Percentiles rank a stretch among this genome's conserved stretches.
Evolutionary conservation across 179 eudicot species (phyloP).

Genomic region (Beta lomatogona): DNA sequence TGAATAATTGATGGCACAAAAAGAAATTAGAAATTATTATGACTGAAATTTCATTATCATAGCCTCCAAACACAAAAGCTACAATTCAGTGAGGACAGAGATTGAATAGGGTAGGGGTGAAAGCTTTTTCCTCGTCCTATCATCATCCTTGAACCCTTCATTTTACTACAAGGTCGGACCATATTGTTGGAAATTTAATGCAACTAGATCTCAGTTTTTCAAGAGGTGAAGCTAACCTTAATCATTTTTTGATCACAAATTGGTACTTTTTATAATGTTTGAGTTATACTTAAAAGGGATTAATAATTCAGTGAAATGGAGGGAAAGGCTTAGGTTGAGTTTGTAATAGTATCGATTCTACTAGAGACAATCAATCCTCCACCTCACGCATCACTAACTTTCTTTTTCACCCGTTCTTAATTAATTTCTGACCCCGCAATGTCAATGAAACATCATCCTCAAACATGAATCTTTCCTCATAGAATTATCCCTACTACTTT

Average conservation of each 20-base stretch:
- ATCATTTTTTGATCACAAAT: slow-evolving; percentile 6
- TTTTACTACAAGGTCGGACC: slow-evolving; percentile 17
- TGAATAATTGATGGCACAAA: slow-evolving; percentile 3
- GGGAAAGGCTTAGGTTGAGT: too few relatives aligned
- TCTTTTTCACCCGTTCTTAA: too few relatives aligned
- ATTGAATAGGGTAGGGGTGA: slow-evolving; percentile 1
- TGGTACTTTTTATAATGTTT: background rate
- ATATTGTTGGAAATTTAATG: slow-evolving; percentile 8
- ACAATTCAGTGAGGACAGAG: slow-evolving; percentile 22
- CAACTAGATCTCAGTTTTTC: background rate
- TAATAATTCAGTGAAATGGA: too few relatives aligned
- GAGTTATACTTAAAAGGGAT: background rate
- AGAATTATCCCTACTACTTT: too few relatives aligned
- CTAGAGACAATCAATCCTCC: too few relatives aligned
- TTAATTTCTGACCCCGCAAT: too few relatives aligned
- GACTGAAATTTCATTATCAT: slow-evolving; percentile 20
- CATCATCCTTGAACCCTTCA: slow-evolving; percentile 27
- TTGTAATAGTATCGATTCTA: too few relatives aligned
- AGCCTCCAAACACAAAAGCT: slow-evolving; percentile 20
- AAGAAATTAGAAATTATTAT: background rate
- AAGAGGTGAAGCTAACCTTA: background rate
- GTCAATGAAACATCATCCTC: too few relatives aligned
- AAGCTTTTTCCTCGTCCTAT: slow-evolving; percentile 21
- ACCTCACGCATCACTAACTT: too few relatives aligned
- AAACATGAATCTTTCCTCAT: too few relatives aligned